Evolutionary conservation across 1,284 basidiomycete genomes (phyloP), one percentile per base, ranked within the genome.

Genomic region (Sporisorium exsertum): DNA sequence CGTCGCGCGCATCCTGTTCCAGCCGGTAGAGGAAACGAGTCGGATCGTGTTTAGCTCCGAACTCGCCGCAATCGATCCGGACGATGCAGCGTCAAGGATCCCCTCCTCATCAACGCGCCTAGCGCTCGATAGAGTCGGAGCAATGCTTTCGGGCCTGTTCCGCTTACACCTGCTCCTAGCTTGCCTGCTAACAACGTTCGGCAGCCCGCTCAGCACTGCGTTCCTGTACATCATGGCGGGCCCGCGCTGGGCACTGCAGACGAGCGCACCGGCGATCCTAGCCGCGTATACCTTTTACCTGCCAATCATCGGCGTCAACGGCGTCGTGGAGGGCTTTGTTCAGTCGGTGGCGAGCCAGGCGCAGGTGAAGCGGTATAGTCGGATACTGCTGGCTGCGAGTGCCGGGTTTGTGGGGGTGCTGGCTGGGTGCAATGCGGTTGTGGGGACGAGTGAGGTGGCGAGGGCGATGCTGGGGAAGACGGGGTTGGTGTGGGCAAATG

Each of bases 221-320:
- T 71, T 80, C 24, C 69, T 85, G 20, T 70, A 73, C 53, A 33
- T 81, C 35, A 59, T 84, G 22, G 83, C 84, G 1, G 84, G 84
- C 1, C 74, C 76, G 1, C 61, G 51, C 33, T 85, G 84, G 84
- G 69, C 73, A 9, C 29, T 70, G 0, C 32, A 52, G 1, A 83
- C 81, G n/a, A 61, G 65, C 8, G 82, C 84, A 12, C 66, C 80
- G 5, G 29, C 47, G n/a, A 79, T 83, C 51, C 49, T 84, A 12
- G 77, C 67, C 5, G 70, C 70, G 22, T 85, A 85, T 56, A 73
- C 76, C 18, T 72, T 61, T 43, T 84, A 84, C 40, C 35, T 85
- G 3, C 81, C 82, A 43, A 72, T 83, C 57, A 80, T 84, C 78
- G 84, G 79, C 12, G 46, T 84, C 45, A 84, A 84, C 49, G 84